phyloP scores from a whole-genome alignment of 345 rosid species.

The Melaleuca quinquenervia region DNA sequence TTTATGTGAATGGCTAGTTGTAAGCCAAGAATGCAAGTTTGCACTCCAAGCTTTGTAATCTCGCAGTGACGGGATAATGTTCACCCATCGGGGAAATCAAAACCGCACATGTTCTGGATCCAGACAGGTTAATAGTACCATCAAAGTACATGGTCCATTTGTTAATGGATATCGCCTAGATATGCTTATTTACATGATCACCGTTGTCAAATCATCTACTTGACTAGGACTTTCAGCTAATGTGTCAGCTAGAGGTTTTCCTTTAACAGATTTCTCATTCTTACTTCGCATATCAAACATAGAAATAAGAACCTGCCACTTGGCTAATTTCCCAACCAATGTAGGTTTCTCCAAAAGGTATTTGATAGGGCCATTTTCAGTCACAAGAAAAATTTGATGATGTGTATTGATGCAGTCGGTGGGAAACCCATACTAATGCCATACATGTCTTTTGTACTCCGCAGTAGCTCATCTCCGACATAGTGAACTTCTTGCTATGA shows the following conservation, averaged over 20 bases:
- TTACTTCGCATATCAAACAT: no score
- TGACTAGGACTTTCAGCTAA: no score
- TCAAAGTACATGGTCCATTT: not conserved
- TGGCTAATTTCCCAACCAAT: not conserved
- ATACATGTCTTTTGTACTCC: no score
- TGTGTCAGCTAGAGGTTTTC: no score
- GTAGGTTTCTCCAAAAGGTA: not conserved
- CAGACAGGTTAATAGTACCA: not conserved
- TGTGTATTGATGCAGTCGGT: not conserved
- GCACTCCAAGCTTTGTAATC: not conserved
- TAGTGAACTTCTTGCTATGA: no score
- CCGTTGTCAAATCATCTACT: no score
- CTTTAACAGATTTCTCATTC: no score
- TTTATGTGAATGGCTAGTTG: not conserved
- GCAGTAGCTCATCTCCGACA: no score
- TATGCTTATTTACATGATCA: no score
- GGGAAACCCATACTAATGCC: no score
- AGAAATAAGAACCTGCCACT: no score
- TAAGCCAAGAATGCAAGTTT: not conserved
- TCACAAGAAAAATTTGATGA: not conserved
- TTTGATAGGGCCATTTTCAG: not conserved
- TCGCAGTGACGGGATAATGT: not conserved
- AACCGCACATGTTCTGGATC: not conserved
- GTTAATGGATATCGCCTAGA: no score
- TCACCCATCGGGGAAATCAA: not conserved